Evolutionary conservation across 441 rosid genomes (phyloP).

Genomic region (Erodium texanum): DNA sequence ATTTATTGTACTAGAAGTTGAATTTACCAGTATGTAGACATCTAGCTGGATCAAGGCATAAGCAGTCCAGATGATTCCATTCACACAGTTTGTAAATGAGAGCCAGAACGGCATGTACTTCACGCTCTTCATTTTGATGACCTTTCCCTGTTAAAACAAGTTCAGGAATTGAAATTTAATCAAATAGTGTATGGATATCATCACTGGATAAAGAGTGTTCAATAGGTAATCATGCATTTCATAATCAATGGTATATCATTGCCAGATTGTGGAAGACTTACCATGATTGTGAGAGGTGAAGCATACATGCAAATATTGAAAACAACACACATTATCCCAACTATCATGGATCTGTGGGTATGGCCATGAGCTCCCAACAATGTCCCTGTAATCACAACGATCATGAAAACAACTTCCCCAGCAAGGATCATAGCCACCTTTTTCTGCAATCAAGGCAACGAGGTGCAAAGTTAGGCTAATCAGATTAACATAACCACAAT

Average conservation of each 20-base stretch:
- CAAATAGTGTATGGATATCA: not conserved
- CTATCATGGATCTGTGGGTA: constrained; percentile 23
- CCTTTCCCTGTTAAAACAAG: constrained; percentile 36
- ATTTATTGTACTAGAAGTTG: not conserved
- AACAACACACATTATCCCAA: constrained; percentile 49
- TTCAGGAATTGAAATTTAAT: not conserved
- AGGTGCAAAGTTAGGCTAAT: not conserved
- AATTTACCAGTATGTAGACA: constrained; percentile 44
- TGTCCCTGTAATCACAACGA: constrained; percentile 6
- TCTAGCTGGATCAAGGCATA: constrained; percentile 55
- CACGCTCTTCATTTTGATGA: constrained; percentile 54
- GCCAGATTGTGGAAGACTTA: constrained; percentile 18
- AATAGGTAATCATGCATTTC: too few relatives aligned
- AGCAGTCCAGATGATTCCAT: constrained; percentile 47
- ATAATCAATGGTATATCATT: too few relatives aligned
- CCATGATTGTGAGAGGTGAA: constrained; percentile 46
- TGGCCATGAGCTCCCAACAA: constrained; percentile 21
- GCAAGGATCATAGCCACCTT: constrained; percentile 17
- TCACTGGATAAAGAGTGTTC: too few relatives aligned
- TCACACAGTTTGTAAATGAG: constrained; percentile 39
- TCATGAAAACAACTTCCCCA: constrained; percentile 24
- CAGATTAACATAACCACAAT: not conserved
- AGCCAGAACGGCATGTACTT: constrained; percentile 73
- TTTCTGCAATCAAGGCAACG: constrained; percentile 21
- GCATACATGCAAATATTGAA: constrained; percentile 76